Evolutionary conservation across 2,329 filamentous ascomycete genomes (phyloP), one percentile per base, ranked within the genome.

Genomic region (Aschersonia sp.): DNA sequence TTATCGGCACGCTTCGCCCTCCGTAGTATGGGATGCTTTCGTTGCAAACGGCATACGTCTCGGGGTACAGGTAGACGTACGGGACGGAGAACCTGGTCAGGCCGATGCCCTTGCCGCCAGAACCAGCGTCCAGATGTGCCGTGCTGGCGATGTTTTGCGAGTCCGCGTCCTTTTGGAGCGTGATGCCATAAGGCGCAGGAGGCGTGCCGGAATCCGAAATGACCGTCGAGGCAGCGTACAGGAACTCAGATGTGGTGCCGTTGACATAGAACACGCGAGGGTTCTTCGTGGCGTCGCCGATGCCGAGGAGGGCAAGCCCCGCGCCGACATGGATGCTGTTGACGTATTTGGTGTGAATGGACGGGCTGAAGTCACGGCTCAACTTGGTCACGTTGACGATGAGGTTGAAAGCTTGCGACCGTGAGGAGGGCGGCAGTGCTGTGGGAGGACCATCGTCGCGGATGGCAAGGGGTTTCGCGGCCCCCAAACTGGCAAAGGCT

Each of bases 251-350:
- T 10, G 60, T 60, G 10, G 71, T 72, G 53, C 67, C 70, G 53
- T 76, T 75, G 48, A 69, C 59, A 63, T 74, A 75, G 55, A 74
- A 75, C 49, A 68, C 51, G 35, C 58, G 58, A 6, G 50, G 47
- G 6, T 52, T 52, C n/a, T 43, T 22, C 32, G 50, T 45, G 31
- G 57, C 53, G 22, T 53, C 50, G 2, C 53, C 50, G 10, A 70
- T 58, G 1, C 67, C 63, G 7, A 65, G 67, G 2, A 65, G 61
- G 47, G 61, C 63, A 8, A 60, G 49, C 1, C 65, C 69, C 1
- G 70, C 66, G 37, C 69, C 69, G 6, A 60, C 59, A 55, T 73
- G 70, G 41, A 69, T 66, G 44, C 62, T 65, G 43, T 59, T 57
- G 30, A 74, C 47, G 44, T 60, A 60, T 50, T 56, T 62, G 54